Evolutionary conservation across 768 basidiomycete species (phyloP), one percentile per base, ranked within the genome.

Genomic region (Russula olivacea): DNA sequence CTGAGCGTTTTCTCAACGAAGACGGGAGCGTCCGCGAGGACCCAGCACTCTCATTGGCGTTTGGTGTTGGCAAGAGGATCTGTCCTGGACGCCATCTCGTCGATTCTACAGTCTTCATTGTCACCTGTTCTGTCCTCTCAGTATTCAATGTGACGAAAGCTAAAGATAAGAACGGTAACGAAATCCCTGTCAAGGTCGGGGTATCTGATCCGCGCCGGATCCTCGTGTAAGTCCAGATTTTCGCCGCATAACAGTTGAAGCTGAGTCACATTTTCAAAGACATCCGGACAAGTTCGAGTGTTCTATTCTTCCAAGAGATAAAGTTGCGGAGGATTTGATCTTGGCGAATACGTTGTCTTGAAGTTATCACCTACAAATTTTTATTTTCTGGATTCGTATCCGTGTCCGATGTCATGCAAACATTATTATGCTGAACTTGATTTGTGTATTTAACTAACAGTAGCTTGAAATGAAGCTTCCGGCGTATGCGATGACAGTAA

Each of bases 61-160:
- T 63, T 30, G 65, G 65, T 2, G 23, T 34, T n/a, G 65, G 65
- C 45, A 66, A 53, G 51, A 28, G 65, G 40, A 61, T 65, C 49
- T 70, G 69, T 47, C 69, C 69, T 0, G 69, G 69, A 7, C 66
- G 66, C 10, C 62, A 68, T 15, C 43, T 70, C 11, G 70, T 61
- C 0, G 69, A 71, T 19, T 36, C 58, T 12, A 65, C 58, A 4
- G 36, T 70, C 2, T 71, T 63, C 49, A 43, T 71, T 3, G 43
- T 65, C 11, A 49, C 54, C 0, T 64, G 30, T 36, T 52, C 66
- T 0, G 30, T 68, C 7, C 34, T 66, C 30, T 56, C 66, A 0
- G 58, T 61, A 9, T 67, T 67, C 43, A 32, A 58, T 11, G n/a
- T 67, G 7, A 32, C 48, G 14, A 67, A 67, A 47, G 63, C 66